A percentile compares a stretch with the other conserved stretches of the same genome.
Conservation (phyloP, 805 yeast genomes). For the Diddensiella transvaalensis region DNA sequence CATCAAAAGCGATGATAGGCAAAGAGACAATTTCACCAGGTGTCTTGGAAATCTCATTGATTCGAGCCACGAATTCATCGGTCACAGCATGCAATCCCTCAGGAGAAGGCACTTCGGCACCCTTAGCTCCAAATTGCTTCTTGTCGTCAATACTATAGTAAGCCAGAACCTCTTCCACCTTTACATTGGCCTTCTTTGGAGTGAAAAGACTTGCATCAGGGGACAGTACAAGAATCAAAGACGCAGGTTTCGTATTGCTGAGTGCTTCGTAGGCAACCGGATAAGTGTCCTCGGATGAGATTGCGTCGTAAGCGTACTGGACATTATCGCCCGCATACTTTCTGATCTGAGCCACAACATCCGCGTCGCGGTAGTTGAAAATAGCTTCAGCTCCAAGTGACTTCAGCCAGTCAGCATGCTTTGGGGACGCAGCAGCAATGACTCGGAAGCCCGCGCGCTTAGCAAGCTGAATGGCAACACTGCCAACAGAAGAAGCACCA, state of each 20-base stretch:
- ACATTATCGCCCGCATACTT: conserved; percentile 25
- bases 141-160: conserved; percentile 15
- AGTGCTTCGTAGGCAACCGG: conserved; percentile 16
- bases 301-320: conserved; percentile 27
- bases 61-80: not conserved
- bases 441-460: conserved; percentile 46
- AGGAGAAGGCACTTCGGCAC: conserved; percentile 6
- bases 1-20: conserved; percentile 18
- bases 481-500: conserved; percentile 64
- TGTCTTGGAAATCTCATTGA: conserved; percentile 5
- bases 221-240: not conserved
- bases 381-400: conserved; percentile 48
- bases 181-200: not conserved
- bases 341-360: conserved; percentile 43
- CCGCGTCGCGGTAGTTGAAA: conserved; percentile 43
- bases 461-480: conserved; percentile 55
- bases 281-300: conserved; percentile 20
- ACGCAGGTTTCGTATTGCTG: conserved; percentile 16
- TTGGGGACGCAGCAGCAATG: conserved; percentile 49
- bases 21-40: conserved; percentile 10
- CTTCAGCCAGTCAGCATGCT: conserved; percentile 41
- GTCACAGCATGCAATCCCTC: conserved; percentile 13
- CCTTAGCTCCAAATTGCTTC: conserved; percentile 15
- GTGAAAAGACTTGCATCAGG: not conserved
- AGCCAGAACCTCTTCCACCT: conserved; percentile 9